A percentile compares a stretch with the other conserved stretches of the same genome.
phyloP scores from a whole-genome alignment of 2,329 filamentous ascomycete species.

The Aspergillus sp. region DNA sequence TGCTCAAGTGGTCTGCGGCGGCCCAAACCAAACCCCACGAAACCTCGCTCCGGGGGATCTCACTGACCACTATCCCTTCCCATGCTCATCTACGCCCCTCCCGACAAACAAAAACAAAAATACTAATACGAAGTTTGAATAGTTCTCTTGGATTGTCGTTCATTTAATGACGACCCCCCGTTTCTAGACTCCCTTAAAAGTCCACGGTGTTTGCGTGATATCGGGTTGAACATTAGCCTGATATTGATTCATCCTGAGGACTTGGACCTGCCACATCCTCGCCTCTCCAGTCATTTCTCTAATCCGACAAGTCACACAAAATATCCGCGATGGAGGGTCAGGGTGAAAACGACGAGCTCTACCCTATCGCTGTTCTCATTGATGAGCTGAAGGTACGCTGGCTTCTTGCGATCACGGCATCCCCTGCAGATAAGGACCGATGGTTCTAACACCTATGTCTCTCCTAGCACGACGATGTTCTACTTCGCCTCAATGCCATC shows the following conservation, averaged over 20 bases:
- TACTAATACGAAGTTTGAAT: constrained; percentile 9
- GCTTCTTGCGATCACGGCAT: constrained; percentile 4
- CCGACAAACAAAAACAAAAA: constrained; percentile 1
- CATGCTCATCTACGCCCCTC: constrained; percentile 15
- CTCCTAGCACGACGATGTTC: constrained; percentile 89
- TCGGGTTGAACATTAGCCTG: constrained; percentile 19
- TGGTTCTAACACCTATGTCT: constrained; percentile 12
- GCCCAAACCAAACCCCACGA: constrained; percentile 36
- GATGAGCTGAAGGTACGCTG: constrained; percentile 90
- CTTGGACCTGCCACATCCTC: constrained; percentile 24
- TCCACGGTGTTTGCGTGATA: constrained; percentile 21
- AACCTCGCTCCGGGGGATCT: constrained; percentile 27
- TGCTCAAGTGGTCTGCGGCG: constrained; percentile 25
- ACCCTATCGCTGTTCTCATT: constrained; percentile 98
- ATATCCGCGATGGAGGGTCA: constrained; percentile 76
- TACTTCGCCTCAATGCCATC: constrained; percentile 96
- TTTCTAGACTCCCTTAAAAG: constrained; percentile 11
- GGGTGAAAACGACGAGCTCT: constrained; percentile 95
- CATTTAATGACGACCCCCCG: constrained; percentile 14
- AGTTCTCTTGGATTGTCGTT: constrained; percentile 10
- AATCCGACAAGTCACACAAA: constrained; percentile 17
- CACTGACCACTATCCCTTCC: constrained; percentile 20
- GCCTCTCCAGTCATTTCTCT: constrained; percentile 19
- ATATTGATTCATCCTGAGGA: constrained; percentile 28
- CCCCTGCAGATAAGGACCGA: background rate